Conservation (phyloP, 2,329 filamentous ascomycete genomes). For the Fusarium tjaetaba region DNA sequence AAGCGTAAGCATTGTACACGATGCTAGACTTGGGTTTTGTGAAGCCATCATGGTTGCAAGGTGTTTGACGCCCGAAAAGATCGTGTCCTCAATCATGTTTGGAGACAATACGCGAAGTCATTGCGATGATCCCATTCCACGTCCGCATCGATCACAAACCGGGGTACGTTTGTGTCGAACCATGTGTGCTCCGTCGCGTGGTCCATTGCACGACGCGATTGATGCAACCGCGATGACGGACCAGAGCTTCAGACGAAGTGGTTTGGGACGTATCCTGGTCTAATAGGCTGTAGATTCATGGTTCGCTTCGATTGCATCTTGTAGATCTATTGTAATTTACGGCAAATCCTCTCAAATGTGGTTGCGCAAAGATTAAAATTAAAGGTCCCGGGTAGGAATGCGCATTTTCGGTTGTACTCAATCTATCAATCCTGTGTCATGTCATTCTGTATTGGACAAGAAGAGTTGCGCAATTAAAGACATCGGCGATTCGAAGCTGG, state of each 20-base stretch:
- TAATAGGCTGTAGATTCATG: neutral
- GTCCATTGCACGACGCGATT: neutral
- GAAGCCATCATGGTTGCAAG: neutral
- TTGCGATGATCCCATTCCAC: fast-evolving
- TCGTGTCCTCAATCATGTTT: neutral
- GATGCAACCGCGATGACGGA: neutral
- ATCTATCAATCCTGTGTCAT: fast-evolving
- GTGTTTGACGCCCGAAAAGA: neutral
- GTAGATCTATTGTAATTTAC: neutral
- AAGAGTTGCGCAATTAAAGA: neutral
- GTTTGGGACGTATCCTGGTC: fast-evolving
- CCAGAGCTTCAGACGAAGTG: neutral
- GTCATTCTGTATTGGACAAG: fast-evolving
- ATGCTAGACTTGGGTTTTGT: neutral
- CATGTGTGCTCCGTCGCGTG: too few relatives aligned
- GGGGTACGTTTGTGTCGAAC: neutral
- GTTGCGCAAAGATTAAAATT: neutral
- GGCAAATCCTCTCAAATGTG: neutral
- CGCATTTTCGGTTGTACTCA: neutral
- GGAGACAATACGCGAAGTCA: neutral
- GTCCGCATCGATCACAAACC: neutral
- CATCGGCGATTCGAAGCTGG: neutral
- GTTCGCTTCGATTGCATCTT: neutral
- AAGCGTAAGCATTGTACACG: neutral
- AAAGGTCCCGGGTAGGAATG: neutral